Base-by-base conservation (phyloP, 768 basidiomycete species). In the Boletales sp. region DNA sequence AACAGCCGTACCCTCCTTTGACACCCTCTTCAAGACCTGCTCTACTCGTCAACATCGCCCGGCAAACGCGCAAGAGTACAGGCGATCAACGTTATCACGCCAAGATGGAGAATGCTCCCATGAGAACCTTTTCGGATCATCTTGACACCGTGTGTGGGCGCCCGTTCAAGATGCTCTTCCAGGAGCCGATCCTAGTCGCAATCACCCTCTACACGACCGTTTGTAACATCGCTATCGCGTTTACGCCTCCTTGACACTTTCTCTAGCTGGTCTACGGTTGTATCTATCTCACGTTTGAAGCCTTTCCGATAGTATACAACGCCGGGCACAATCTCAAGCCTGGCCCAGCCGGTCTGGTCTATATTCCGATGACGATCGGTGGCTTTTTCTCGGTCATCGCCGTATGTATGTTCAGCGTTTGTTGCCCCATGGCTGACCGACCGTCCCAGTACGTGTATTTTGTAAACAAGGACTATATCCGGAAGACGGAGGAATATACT, bases 131-230 rank as follows among this genome's bases (percentile, higher is more conserved):
- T 32, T 52, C 63, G n/a, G 69, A 78, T 37, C 72, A 74, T 12
- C 40, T 75, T 8, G 74, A 79, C 50, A 62, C 73, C 51, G 73
- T 79, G 6, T 61, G 84, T 37, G 73, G 74, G 31, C 73, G 77
- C 34, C 87, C 87, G 0, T 85, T 86, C 65, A 69, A 76, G 31
- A 73, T 90, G 35, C 73, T 90, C 21, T 74, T 81, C 53, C 72
- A 64, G 19, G 88, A 89, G 60, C 82, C 83, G 0, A 84, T 86
- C 70, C 64, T 87, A 17, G 64, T 87, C 4, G 74, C 77, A 3
- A 68, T 81, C 17, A 81, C 81, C 0, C 27, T 77, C 6, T 88
- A 87, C 67, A 77, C 84, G 69, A 81, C 79, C 47, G 78, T 81
- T 54, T 54, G 75, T 69, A 36, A 13, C 7, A 45, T 40, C 47